Conservation (phyloP, 1,139 yeast species). For the Debaryomyces nepalensis region DNA sequence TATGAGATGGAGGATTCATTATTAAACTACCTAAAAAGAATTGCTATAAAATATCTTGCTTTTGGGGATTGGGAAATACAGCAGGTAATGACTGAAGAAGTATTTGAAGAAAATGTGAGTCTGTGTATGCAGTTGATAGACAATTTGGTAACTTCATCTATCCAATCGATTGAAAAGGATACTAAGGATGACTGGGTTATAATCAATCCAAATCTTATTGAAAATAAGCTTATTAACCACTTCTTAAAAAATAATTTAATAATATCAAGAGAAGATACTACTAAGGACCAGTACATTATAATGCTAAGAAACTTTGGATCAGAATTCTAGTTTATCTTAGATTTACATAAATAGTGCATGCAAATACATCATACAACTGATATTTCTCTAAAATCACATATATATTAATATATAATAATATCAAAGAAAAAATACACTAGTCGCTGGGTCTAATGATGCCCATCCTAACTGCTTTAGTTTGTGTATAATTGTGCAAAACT, state of each 20-base stretch:
- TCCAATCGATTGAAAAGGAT: slow-evolving; percentile 8
- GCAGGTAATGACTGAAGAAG: slow-evolving; percentile 23
- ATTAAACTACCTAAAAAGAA: slow-evolving; percentile 25
- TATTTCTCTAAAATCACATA: too few species aligned
- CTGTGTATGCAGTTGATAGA: slow-evolving; percentile 14
- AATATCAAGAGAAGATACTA: slow-evolving; percentile 20
- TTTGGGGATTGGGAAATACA: slow-evolving; percentile 27
- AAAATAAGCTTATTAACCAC: slow-evolving; percentile 22
- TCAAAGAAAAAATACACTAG: not conserved
- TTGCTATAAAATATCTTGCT: slow-evolving; percentile 30
- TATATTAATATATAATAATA: not conserved
- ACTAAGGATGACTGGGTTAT: slow-evolving; percentile 19
- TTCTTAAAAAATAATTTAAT: slow-evolving; percentile 25
- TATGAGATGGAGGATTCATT: slow-evolving; percentile 20
- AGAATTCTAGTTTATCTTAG: slow-evolving; percentile 11
- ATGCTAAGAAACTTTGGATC: slow-evolving; percentile 21
- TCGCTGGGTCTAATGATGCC: slow-evolving; percentile 7
- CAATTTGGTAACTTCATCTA: slow-evolving; percentile 12
- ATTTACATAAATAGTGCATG: not conserved
- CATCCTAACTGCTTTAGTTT: slow-evolving; percentile 29
- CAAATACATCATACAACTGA: too few species aligned
- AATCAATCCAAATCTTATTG: slow-evolving; percentile 18
- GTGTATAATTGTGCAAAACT: slow-evolving; percentile 31
- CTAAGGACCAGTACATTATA: slow-evolving; percentile 11
- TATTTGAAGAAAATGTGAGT: slow-evolving; percentile 22